Evolutionary conservation across 768 basidiomycete genomes (phyloP).

Genomic region (Brasilioporus rufonigricans): DNA sequence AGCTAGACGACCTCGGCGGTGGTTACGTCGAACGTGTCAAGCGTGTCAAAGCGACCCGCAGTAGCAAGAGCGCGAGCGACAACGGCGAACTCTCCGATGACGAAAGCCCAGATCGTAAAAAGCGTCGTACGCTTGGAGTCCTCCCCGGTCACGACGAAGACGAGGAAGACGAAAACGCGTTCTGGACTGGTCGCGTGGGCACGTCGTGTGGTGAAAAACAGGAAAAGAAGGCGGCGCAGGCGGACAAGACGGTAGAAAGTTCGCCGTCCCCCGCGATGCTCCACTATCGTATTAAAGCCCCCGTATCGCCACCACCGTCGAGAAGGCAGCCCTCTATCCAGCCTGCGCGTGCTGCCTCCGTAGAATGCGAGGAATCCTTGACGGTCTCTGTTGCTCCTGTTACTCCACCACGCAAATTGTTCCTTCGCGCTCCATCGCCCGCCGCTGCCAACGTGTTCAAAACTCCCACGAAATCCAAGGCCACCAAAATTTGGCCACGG

Average conservation of each 20-base stretch:
- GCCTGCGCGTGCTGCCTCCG: slow-evolving; percentile 26
- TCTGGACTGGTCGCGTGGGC: slow-evolving; percentile 25
- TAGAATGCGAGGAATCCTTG: slow-evolving; percentile 13
- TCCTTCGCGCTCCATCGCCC: slow-evolving; percentile 24
- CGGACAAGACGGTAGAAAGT: slow-evolving; percentile 9
- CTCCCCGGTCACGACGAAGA: slow-evolving; percentile 46
- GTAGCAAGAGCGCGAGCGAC: slow-evolving; percentile 11
- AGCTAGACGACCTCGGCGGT: slow-evolving; percentile 20
- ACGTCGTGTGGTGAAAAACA: slow-evolving; percentile 9
- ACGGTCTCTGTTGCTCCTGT: slow-evolving; percentile 17
- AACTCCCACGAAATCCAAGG: slow-evolving; percentile 41
- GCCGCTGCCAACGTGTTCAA: slow-evolving; percentile 24
- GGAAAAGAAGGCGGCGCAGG: slow-evolving; percentile 1
- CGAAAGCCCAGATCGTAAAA: slow-evolving; percentile 34
- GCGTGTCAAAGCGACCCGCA: slow-evolving; percentile 15
- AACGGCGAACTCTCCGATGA: slow-evolving; percentile 21
- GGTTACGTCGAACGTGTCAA: slow-evolving; percentile 11
- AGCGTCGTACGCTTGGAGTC: slow-evolving; percentile 34
- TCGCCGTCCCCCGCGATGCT: slow-evolving; percentile 39
- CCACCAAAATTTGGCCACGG: slow-evolving; percentile 33
- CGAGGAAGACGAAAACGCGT: slow-evolving; percentile 47
- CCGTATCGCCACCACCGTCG: slow-evolving; percentile 68
- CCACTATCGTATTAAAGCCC: slow-evolving; percentile 36
- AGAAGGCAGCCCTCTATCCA: slow-evolving; percentile 39
- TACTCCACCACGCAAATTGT: slow-evolving; percentile 24